Percentiles rank a stretch among this genome's conserved stretches.
These are phyloP conservation scores for Cordia subcordata DNA, from an alignment of 257 asterid genomes.

Conservation along the genomic window DNA sequence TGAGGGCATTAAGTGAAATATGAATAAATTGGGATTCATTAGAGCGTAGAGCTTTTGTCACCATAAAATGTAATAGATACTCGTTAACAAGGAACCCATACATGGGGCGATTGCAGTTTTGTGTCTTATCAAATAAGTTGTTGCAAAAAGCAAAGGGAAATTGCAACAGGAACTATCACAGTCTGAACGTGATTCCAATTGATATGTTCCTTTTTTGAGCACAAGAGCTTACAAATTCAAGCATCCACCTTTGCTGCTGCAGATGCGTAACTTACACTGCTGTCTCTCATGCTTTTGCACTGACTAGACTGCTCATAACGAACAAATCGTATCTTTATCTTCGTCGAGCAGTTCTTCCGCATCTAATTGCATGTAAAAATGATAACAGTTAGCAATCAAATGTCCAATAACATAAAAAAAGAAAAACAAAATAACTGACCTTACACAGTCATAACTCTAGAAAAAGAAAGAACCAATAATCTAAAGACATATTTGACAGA, in stretches of 20 bases:
- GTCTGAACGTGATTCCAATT: not conserved
- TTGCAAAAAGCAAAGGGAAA: too few relatives aligned
- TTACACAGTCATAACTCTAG: too few relatives aligned
- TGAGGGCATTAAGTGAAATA: too few relatives aligned
- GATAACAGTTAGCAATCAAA: not conserved
- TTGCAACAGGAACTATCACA: not conserved
- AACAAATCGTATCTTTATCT: conserved; percentile 69
- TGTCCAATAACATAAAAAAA: not conserved
- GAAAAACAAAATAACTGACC: not conserved
- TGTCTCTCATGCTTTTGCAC: conserved; percentile 83
- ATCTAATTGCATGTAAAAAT: conserved; percentile 43
- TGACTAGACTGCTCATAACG: conserved; percentile 92
- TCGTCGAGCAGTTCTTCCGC: conserved; percentile 62
- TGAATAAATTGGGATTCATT: too few relatives aligned
- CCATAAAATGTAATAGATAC: too few relatives aligned
- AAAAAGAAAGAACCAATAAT: not conserved
- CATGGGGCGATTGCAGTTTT: too few relatives aligned
- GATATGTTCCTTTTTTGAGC: not conserved
- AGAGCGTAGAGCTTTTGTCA: too few relatives aligned
- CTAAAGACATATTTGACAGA: not conserved
- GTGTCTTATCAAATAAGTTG: too few relatives aligned
- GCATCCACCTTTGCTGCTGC: conserved; percentile 75
- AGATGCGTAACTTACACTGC: conserved; percentile 97
- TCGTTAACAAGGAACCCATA: too few relatives aligned
- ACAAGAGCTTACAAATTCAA: conserved; percentile 21